A percentile compares a stretch with the other conserved stretches of the same genome.
phyloP scores from a whole-genome alignment of 1,284 basidiomycete genomes.

The Thelephora terrestris region DNA sequence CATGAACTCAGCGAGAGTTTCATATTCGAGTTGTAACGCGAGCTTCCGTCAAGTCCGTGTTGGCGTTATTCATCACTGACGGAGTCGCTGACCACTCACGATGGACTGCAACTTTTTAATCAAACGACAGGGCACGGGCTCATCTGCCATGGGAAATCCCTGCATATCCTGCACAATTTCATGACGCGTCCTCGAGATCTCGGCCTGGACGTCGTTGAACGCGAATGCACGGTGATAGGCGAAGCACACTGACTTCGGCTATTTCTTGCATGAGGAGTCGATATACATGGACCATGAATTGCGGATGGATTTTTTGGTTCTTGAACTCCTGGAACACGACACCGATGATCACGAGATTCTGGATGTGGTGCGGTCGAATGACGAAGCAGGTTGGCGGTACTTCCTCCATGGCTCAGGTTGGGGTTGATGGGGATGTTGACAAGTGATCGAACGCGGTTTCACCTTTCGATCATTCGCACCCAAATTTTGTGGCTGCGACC shows the following conservation, averaged over 20 bases:
- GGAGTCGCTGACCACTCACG: background rate
- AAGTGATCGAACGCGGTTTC: background rate
- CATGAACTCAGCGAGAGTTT: background rate
- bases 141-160: background rate
- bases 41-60: background rate
- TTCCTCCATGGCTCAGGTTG: constrained; percentile 10
- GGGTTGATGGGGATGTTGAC: background rate
- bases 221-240: background rate
- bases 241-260: constrained; percentile 30
- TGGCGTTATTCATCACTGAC: background rate
- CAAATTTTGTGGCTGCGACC: background rate
- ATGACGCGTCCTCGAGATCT: background rate
- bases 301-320: constrained; percentile 37
- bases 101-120: background rate
- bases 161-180: background rate
- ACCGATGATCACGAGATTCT: constrained; percentile 49
- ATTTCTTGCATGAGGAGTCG: constrained; percentile 54
- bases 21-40: background rate
- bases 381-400: constrained; percentile 52
- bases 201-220: background rate
- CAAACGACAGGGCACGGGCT: background rate
- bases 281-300: constrained; percentile 53
- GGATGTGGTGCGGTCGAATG: constrained; percentile 64
- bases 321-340: constrained; percentile 48
- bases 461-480: background rate